phyloP scores from a whole-genome alignment of 2,329 filamentous ascomycete species.

The Coniochaeta sp. region DNA sequence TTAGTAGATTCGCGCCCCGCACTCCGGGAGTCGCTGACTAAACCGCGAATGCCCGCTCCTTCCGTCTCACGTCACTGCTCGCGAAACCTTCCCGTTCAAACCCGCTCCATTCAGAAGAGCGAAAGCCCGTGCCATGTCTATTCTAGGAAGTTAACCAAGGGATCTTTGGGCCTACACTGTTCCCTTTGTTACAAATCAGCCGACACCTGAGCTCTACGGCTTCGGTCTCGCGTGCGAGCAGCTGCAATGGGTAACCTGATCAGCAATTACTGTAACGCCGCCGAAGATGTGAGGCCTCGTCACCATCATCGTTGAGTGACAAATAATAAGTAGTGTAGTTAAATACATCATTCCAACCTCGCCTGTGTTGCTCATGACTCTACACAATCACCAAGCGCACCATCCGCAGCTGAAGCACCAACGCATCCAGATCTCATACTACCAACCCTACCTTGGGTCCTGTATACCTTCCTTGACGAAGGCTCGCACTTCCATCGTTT shows the following conservation, averaged over 20 bases:
- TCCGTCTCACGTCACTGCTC: background rate
- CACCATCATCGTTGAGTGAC: too few relatives aligned
- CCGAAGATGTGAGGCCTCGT: too few relatives aligned
- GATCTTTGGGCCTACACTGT: too few relatives aligned
- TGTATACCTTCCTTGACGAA: background rate
- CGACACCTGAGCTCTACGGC: background rate
- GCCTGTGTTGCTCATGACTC: background rate
- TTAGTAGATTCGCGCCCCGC: too few relatives aligned
- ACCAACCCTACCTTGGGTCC: too few relatives aligned
- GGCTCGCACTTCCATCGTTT: background rate
- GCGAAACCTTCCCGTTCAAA: background rate
- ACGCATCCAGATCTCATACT: background rate
- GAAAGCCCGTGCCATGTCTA: background rate
- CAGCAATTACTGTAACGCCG: too few relatives aligned
- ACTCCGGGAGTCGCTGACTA: background rate
- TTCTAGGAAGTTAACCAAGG: too few relatives aligned
- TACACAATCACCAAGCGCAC: too few relatives aligned
- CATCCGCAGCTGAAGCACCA: background rate
- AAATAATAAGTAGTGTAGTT: background rate
- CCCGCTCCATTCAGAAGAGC: background rate
- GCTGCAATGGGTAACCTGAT: too few relatives aligned
- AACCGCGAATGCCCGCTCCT: background rate
- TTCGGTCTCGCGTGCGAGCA: too few relatives aligned
- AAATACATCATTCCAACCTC: background rate
- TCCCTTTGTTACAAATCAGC: background rate